Conservation (phyloP, 192 early-diverging fungal species). For the Phlyctochytrium arcticum region DNA sequence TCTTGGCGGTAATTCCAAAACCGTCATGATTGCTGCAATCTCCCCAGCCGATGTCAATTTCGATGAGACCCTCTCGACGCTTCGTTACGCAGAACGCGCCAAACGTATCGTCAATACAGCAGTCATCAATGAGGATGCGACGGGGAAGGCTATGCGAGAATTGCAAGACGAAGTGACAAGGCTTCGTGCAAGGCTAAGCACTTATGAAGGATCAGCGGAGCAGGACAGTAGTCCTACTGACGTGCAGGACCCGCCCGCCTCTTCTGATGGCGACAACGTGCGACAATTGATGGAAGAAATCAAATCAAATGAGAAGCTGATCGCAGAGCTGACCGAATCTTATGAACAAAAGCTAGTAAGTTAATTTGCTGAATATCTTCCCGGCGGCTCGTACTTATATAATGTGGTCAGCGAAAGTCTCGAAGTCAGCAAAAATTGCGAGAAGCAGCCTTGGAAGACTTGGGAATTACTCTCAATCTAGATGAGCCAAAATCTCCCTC, state of each 20-base stretch:
- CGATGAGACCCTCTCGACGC: conserved; percentile 59
- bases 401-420: conserved; percentile 54
- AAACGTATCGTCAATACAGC: conserved; percentile 89
- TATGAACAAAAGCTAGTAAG: conserved; percentile 76
- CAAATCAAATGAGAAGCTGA: conserved; percentile 78
- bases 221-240: neutral
- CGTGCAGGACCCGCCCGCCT: neutral
- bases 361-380: neutral
- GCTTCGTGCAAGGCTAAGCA: conserved; percentile 55
- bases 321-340: conserved; percentile 75
- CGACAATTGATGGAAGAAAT: conserved; percentile 70
- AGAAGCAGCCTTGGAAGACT: conserved; percentile 69
- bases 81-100: conserved; percentile 87
- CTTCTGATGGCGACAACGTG: neutral
- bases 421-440: conserved; percentile 68
- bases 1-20: conserved; percentile 53
- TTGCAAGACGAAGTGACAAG: conserved; percentile 74
- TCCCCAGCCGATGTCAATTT: conserved; percentile 34
- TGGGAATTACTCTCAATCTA: conserved; percentile 62
- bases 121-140: conserved; percentile 81
- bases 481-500: conserved; percentile 53
- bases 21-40: conserved; percentile 53
- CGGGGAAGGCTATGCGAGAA: conserved; percentile 66
- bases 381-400: too few relatives aligned
- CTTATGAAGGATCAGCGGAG: conserved; percentile 17